Evolutionary conservation across 129 eudicot genomes (phyloP), one percentile per base, ranked within the genome.

Genomic region (Centaurea solstitialis): DNA sequence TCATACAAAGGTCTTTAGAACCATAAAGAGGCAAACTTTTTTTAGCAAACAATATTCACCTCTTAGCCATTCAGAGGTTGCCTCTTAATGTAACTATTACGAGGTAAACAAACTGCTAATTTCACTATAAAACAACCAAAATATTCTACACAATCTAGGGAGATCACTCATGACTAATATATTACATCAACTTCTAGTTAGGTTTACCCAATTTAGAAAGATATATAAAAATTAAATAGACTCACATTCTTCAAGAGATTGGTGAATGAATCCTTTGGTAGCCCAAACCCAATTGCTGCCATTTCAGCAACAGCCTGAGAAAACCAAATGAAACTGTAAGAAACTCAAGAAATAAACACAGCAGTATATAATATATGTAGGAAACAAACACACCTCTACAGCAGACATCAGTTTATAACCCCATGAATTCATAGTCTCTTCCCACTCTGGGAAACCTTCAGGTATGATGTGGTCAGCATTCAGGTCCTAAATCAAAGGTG

Each of bases 281-380:
- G 84, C 74, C 95, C 97, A 90, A 91, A 91, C 5, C 98, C 97
- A 72, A 94, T 85, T 70, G 98, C 98, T 13, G 97, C 98, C 98
- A 94, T 90, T 82, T 94, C 97, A 61, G 98, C 95, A 80, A 91
- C 94, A 85, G 87, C 93, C 98, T 93, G 82, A 68, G 72, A 7
- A 79, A 67, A 86, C 38, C 30, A 9, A 74, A 73, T 45, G 47
- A 71, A 76, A 45, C n/a, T 80, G 17, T 15, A n/a, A n/a, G 39
- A 79, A 71, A 35, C 30, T 20, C 13, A 47, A 78, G 47, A 68
- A 22, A 45, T 68, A 26, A 66, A 15, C 7, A 43, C 23, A 74
- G 9, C 5, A 73, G 4, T 23, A 30, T 30, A 30, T 30, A 30
- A 30, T 30, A 30, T 30, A 17, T 72, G 22, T 24, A 41, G 70